phyloP scores from a whole-genome alignment of 2,329 filamentous ascomycete species.

The Cercospora citrullina region DNA sequence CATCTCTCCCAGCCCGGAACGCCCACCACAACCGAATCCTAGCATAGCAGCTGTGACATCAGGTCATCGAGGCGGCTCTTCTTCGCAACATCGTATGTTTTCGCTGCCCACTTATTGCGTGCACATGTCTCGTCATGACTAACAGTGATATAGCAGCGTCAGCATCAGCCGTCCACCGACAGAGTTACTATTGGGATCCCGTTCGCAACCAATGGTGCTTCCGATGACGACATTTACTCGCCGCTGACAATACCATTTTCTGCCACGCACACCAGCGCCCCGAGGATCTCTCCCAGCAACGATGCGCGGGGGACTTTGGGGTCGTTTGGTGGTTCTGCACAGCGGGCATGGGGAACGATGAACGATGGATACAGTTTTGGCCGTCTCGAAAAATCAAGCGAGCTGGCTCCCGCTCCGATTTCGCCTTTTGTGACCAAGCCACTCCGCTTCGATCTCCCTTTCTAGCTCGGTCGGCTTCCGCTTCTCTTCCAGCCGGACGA shows the following conservation, averaged over 20 bases:
- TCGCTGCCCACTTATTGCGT: neutral
- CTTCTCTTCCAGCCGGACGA: neutral
- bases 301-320: neutral
- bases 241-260: neutral
- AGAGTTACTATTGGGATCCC: conserved; percentile 38
- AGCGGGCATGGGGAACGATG: neutral
- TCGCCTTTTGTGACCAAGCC: neutral
- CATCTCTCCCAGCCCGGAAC: conserved; percentile 29
- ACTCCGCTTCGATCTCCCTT: neutral
- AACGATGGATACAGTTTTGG: neutral
- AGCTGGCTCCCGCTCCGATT: conserved; percentile 4
- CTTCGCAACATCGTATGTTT: conserved; percentile 13
- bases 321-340: neutral
- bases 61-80: conserved; percentile 2
- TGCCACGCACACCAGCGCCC: neutral
- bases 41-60: conserved; percentile 20
- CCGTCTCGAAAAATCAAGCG: neutral
- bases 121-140: conserved; percentile 9
- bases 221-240: conserved; percentile 17
- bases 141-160: neutral
- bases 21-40: conserved; percentile 15
- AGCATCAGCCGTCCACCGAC: conserved; percentile 15
- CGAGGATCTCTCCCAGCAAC: neutral
- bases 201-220: conserved; percentile 31
- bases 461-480: neutral